Percentiles rank a stretch among this genome's conserved stretches.
Evolutionary conservation across 1,284 basidiomycete genomes (phyloP).

Genomic region (Puccinia polysora): DNA sequence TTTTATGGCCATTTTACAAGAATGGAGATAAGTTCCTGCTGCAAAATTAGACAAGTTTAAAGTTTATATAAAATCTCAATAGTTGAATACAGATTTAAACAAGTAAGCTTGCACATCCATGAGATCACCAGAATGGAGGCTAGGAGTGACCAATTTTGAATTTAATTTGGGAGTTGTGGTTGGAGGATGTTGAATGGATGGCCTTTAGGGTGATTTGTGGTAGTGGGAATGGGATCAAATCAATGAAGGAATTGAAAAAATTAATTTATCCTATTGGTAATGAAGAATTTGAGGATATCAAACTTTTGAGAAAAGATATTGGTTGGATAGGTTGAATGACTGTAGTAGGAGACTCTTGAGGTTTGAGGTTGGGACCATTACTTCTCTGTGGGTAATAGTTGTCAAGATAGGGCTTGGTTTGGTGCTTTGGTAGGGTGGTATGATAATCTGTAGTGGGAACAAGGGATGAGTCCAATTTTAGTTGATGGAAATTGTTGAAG

Average conservation of each 20-base stretch:
- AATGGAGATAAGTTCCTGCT: conserved; percentile 12
- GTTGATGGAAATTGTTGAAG: neutral
- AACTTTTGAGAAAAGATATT: conserved; percentile 16
- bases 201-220: too few relatives aligned
- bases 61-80: neutral
- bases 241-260: neutral
- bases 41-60: neutral
- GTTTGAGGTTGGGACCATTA: neutral
- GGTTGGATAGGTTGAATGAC: neutral
- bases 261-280: conserved; percentile 12
- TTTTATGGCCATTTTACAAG: conserved; percentile 1
- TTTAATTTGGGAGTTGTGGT: conserved; percentile 5
- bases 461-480: neutral
- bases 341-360: conserved; percentile 9
- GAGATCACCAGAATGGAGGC: conserved; percentile 25
- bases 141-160: conserved; percentile 14
- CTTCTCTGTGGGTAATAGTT: neutral
- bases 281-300: conserved; percentile 10
- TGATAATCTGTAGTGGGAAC: neutral
- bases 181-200: neutral
- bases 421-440: neutral
- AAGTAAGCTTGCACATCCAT: conserved; percentile 1
- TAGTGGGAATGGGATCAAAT: neutral
- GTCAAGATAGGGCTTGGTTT: too few relatives aligned
- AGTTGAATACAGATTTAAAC: neutral